Evolutionary conservation across 192 early-diverging fungal genomes (phyloP), one percentile per base, ranked within the genome.

Genomic region (Gonapodya sp.): DNA sequence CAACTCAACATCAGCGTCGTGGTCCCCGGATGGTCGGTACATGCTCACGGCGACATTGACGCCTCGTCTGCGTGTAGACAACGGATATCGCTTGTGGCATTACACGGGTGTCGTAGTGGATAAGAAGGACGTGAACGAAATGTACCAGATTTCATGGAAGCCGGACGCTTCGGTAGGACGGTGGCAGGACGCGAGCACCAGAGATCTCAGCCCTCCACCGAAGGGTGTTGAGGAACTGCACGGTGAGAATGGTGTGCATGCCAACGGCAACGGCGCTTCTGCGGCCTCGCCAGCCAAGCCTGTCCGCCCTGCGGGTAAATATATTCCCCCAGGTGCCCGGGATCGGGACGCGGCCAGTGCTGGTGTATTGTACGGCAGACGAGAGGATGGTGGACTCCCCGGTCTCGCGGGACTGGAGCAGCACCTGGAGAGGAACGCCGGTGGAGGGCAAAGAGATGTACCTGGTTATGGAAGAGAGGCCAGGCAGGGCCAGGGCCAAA

Each of bases 61-160:
- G 80, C 93, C 93, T 35, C 92, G 97, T 74, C 87, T 99, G 82
- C 94, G 96, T 82, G 98, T 99, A 35, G 98, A 99, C 85, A 99
- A 99, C 82, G 96, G 97, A 16, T 94, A 95, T 84, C 94, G 94
- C 73, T 90, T 99, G 81, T 99, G 96, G 95, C 98, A 99, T 85
- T 95, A 97, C 84, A 91, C 93, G 0, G 97, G 97, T 32, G 89
- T 91, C 0, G 85, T 97, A 78, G 91, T 97, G 72, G 91, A 95
- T 82, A 80, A 88, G 83, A 85, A 92, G 34, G 89, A 92, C 73
- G 87, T 93, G 35, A 91, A 95, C 80, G 98, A 98, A 87, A 88
- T 98, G 82, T 96, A 94, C 85, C 93, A 96, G 85, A 92, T 93
- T 31, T 18, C 36, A n/a, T 77, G 75, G 75, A 77, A 33, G 31